Evolutionary conservation across 2,329 filamentous ascomycete genomes (phyloP), one percentile per base, ranked within the genome.

Genomic region (Aspergillus sp.): DNA sequence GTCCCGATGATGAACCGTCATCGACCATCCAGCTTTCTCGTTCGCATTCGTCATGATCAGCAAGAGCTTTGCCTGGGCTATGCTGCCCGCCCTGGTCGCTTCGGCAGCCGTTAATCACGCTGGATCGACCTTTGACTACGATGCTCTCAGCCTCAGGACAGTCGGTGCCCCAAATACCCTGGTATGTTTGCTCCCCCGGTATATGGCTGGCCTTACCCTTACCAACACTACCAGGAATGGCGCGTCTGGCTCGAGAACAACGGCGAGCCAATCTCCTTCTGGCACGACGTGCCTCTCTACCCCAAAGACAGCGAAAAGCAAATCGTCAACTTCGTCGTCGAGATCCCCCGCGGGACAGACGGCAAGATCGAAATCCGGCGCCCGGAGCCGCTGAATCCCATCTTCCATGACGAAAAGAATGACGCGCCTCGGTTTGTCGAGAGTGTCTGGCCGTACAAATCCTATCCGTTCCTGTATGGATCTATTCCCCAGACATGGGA

Each of bases 401-500:
- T 53, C 32, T 45, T 45, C 20, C 51, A 53, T n/a, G 51, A 53
- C 51, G 51, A 38, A 11, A 20, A 20, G 30, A 9, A 53, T 15
- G 51, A 32, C 8, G 13, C 13, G 2, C 51, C 51, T 7, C 41
- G 51, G 8, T 45, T 38, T 20, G 42, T 53, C n/a, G 51, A 45
- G 30, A 39, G 30, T 20, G 51, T 53, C 5, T 47, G 18, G 18
- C 51, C 51, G 5, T 22, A 18, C 32, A 45, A 39, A n/a, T 39
- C 42, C 1, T 53, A 53, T 15, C 51, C 51, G 0, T 53, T 45
- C 18, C 6, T 45, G 42, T 53, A 53, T 42, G 51, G 51, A 4
- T 45, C 51, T 8, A 45, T 53, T 3, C 51, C 51, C 8, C 51
- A 53, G 32, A 53, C 51, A 8, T 53, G 51, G 51, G 51, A 53